Evolutionary conservation across 352 stramenopile genomes (phyloP), one percentile per base, ranked within the genome.

Genomic region (Globisporangium alternatum): DNA sequence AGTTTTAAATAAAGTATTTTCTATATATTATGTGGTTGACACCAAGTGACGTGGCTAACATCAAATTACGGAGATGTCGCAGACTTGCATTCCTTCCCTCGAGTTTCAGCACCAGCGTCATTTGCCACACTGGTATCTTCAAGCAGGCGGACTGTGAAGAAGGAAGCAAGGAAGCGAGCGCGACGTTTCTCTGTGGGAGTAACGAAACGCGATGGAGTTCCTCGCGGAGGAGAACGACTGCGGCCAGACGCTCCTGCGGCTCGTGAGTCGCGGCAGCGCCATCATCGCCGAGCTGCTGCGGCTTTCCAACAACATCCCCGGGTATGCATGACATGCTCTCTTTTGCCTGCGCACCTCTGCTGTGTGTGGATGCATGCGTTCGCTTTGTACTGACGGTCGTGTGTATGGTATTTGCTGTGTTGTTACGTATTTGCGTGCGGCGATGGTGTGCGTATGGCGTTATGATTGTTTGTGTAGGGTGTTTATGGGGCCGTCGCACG

Each of bases 231-330:
- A 98, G 62, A 98, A 98, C 67, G 81, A 98, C 63, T 98, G 96
- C 83, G 96, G 95, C 0, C 90, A 97, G 80, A 98, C 93, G 66
- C 81, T 98, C 64, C 78, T 98, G 75, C 84, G 82, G 30, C 87
- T 98, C 63, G 92, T 97, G 45, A 93, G 89, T 67, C 78, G 85
- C 31, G 96, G 94, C 21, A 95, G 87, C 56, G 82, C 92, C 52
- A 97, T 98, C 69, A 88, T 98, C 48, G 92, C 96, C 12, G 92
- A 98, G 69, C 78, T 98, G 56, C 79, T 97, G 57, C 90, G 90
- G 35, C 78, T 98, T 17, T 95, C 89, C 19, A 93, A 97, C 65
- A 95, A 96, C 53, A 93, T 98, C 54, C 87, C 87, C 13, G 87
- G 87, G 85, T 95, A 61, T 44, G 74, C 15, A 43, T 9, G 17